Evolutionary conservation across 2,329 filamentous ascomycete genomes (phyloP).

Genomic region (Calonectria pauciramosa): DNA sequence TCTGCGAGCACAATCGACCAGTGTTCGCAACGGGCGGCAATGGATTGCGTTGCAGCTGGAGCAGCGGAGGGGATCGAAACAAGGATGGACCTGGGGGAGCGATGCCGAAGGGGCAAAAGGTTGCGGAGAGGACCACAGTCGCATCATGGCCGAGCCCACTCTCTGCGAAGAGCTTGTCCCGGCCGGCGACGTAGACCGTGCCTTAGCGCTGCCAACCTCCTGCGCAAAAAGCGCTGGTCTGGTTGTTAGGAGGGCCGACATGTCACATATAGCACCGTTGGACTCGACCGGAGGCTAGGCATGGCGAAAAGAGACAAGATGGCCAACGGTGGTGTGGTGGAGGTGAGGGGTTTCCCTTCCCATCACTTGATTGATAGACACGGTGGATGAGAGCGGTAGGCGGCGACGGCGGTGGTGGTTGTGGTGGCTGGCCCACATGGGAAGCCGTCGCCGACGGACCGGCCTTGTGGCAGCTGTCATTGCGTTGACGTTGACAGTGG

Average conservation of each 20-base stretch:
- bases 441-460: neutral
- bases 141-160: conserved; percentile 13
- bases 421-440: conserved; percentile 14
- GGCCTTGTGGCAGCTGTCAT: conserved; percentile 10
- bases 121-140: conserved; percentile 8
- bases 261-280: neutral
- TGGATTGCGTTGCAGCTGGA: conserved; percentile 1
- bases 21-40: conserved; percentile 3
- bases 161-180: conserved; percentile 1
- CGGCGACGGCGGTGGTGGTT: neutral
- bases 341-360: conserved; percentile 16
- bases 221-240: neutral
- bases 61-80: neutral
- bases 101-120: neutral
- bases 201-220: conserved; percentile 4
- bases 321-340: conserved; percentile 10
- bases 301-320: conserved; percentile 29
- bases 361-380: neutral
- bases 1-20: neutral
- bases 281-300: neutral
- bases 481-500: conserved; percentile 6
- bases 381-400: conserved; percentile 15
- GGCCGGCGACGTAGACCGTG: neutral
- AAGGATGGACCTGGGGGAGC: conserved; percentile 14
- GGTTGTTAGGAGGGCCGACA: conserved; percentile 7